Conservation (phyloP, 2,329 filamentous ascomycete genomes). For the Colletotrichum chlorophyti region DNA sequence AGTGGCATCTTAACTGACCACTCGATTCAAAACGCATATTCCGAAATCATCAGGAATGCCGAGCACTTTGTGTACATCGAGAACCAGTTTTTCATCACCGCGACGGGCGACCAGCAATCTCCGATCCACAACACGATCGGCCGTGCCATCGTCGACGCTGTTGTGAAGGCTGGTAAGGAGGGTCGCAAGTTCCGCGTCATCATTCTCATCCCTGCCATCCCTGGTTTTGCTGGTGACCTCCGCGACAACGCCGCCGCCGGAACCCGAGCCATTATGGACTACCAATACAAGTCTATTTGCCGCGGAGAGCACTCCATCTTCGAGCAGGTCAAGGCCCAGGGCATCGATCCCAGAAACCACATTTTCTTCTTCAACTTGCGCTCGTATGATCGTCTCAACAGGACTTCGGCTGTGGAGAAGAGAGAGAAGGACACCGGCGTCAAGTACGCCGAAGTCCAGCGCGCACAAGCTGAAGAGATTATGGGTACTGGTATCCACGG, state of each 20-base stretch:
- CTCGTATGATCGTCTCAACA: conserved; percentile 91
- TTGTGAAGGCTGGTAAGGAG: conserved; percentile 81
- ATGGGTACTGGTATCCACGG: conserved; percentile 79
- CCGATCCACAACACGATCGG: conserved; percentile 91
- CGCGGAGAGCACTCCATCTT: conserved; percentile 92
- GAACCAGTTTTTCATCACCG: conserved; percentile 98
- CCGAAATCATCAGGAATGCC: conserved; percentile 83
- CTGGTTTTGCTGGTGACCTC: conserved; percentile 92
- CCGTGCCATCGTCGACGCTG: conserved; percentile 87
- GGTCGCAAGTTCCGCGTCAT: conserved; percentile 90
- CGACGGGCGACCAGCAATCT: conserved; percentile 85
- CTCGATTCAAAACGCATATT: conserved; percentile 87
- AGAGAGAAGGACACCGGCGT: conserved; percentile 84
- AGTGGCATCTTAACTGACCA: conserved; percentile 86
- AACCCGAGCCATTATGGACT: conserved; percentile 96
- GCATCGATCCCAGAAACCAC: conserved; percentile 79
- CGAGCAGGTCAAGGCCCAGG: conserved; percentile 73
- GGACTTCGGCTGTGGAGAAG: conserved; percentile 74
- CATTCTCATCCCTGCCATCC: conserved; percentile 87
- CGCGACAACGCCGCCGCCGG: conserved; percentile 82
- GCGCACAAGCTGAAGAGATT: conserved; percentile 86
- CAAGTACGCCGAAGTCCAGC: conserved; percentile 84
- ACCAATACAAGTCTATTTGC: conserved; percentile 95
- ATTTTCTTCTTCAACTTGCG: conserved; percentile 95
- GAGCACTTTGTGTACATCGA: conserved; percentile 97